These are phyloP conservation scores for Glycine latifolia DNA, from an alignment of 306 rosid genomes.

Conservation along the genomic window DNA sequence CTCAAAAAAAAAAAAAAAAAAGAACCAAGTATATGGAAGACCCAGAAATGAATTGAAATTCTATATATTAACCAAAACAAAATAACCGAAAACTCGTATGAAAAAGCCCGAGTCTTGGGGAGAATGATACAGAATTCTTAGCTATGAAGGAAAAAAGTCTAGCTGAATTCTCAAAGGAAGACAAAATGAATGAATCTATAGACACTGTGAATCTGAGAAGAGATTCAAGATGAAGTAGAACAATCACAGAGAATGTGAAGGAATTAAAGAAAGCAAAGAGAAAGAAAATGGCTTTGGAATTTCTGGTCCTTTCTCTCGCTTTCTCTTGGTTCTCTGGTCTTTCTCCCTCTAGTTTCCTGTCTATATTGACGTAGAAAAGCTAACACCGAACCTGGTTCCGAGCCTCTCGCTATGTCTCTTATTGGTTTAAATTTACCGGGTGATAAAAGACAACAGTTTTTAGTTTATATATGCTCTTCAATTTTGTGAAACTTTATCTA, in stretches of 20 bases:
- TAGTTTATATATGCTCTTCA: not conserved
- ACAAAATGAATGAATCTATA: slow-evolving; percentile 41
- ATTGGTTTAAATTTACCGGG: slow-evolving; percentile 61
- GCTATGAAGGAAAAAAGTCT: not conserved
- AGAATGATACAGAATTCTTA: slow-evolving; percentile 14
- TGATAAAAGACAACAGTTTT: slow-evolving; percentile 8
- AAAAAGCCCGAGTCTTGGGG: slow-evolving; percentile 32
- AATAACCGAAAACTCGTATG: slow-evolving; percentile 1
- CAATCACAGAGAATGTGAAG: not conserved
- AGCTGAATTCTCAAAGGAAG: slow-evolving; percentile 5
- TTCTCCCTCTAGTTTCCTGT: slow-evolving; percentile 37
- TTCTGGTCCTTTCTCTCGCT: slow-evolving; percentile 47
- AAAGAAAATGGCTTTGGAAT: slow-evolving; percentile 38
- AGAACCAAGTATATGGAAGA: not conserved
- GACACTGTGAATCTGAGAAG: slow-evolving; percentile 39
- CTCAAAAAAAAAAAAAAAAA: slow-evolving; percentile 18
- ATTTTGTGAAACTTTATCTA: too few species aligned
- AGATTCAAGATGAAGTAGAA: slow-evolving; percentile 1
- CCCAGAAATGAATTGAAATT: slow-evolving; percentile 42
- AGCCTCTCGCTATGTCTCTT: slow-evolving; percentile 67
- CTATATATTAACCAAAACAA: slow-evolving; percentile 31
- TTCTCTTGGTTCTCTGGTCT: slow-evolving; percentile 39
- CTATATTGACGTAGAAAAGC: slow-evolving; percentile 53
- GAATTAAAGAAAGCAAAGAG: slow-evolving; percentile 44
- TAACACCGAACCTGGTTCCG: slow-evolving; percentile 80